Evolutionary conservation across 352 stramenopile species (phyloP), one percentile per base, ranked within the genome.

Genomic region (Phytophthora citrophthora): DNA sequence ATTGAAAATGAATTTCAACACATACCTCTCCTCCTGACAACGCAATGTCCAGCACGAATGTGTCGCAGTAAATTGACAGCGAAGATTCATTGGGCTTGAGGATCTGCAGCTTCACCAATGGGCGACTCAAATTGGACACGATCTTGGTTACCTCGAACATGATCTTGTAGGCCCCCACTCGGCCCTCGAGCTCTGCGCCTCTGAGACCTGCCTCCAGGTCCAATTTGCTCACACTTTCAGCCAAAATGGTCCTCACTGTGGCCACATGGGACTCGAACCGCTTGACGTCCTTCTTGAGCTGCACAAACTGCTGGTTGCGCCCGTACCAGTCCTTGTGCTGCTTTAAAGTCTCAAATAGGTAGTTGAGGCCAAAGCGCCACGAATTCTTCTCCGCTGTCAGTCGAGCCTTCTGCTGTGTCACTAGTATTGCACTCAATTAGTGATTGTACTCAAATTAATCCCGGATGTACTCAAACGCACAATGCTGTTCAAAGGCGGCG

Each of bases 91-190:
- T 92, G 13, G 88, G 86, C 58, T 96, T 94, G 41, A 94, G 72
- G 49, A 94, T 93, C 79, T 95, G 82, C 38, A 96, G 70, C 74
- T 94, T 93, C 18, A 96, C 88, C 9, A 93, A 76, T 44, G 88
- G 88, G 2, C 88, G 86, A 54, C 88, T 96, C 53, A 96, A 76
- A 31, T 86, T 90, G 41, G 84, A 91, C 31, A 89, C 82, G 60
- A 96, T 94, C 71, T 93, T 93, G 45, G 88, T 94, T 26, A 96
- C 88, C 55, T 96, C 88, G 48, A 96, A 96, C 77, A 96, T 91
- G 72, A 96, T 77, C 55, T 91, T 90, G 80, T 96, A 96, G 20
- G 86, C 82, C 23, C 88, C 86, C 34, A 96, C 88, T 52, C 88
- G 84, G 24, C 88, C 88, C 32, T 96, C 85, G 10, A 96, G 77